Conservation (phyloP, 1,284 basidiomycete genomes). For the Melampsora larici-populina region DNA sequence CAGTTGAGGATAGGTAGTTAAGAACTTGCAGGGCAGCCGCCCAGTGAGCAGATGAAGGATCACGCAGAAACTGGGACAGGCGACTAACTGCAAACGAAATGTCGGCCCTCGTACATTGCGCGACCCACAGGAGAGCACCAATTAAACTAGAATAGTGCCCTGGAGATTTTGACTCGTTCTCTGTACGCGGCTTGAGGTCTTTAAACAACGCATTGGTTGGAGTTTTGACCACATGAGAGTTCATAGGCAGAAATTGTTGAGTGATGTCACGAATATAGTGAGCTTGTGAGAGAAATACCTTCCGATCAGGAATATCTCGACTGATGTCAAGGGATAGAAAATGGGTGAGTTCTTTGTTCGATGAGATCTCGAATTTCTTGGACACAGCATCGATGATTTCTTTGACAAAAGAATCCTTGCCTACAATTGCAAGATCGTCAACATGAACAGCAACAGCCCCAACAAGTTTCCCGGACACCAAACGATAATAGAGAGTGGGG, state of each 20-base stretch:
- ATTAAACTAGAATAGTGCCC: not conserved
- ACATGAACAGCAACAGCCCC: not conserved
- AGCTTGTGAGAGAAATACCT: not conserved
- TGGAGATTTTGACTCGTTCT: not conserved
- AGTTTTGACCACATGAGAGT: not conserved
- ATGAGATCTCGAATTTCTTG: no score
- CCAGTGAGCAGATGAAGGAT: conserved; percentile 3
- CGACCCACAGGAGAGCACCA: not conserved
- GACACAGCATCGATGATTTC: not conserved
- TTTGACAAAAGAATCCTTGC: not conserved
- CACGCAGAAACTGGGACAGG: no score
- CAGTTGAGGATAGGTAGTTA: not conserved
- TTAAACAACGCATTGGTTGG: not conserved
- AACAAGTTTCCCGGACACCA: no score
- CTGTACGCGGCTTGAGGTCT: not conserved
- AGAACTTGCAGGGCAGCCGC: not conserved
- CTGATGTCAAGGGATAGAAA: conserved; percentile 9
- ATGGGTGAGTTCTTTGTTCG: not conserved
- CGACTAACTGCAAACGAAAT: no score
- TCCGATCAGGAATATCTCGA: not conserved
- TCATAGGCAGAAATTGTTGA: not conserved
- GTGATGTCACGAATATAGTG: conserved; percentile 1
- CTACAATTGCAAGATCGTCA: not conserved
- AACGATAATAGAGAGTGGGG: no score
- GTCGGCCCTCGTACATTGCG: conserved; percentile 8